Conservation (phyloP, 495 filamentous ascomycete species). For the Aspergillus heteromorphus region DNA sequence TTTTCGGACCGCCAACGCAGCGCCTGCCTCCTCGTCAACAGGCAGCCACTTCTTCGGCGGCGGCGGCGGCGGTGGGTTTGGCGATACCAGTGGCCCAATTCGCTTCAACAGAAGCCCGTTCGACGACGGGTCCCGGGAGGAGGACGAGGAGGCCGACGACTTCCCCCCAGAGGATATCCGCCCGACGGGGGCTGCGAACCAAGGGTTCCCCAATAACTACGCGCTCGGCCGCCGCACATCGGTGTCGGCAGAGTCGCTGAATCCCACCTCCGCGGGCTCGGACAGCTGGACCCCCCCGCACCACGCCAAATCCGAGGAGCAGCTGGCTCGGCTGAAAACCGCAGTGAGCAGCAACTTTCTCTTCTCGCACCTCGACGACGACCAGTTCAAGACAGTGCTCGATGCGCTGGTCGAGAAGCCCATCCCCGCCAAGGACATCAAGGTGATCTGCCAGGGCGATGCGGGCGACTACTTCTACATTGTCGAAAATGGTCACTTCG, state of each 20-base stretch:
- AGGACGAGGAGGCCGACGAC: conserved; percentile 22
- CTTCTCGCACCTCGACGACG: conserved; percentile 91
- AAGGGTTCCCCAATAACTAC: conserved; percentile 87
- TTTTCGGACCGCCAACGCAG: conserved; percentile 39
- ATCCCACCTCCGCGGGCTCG: conserved; percentile 72
- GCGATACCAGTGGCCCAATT: conserved; percentile 19
- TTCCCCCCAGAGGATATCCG: conserved; percentile 26
- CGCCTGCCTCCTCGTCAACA: conserved; percentile 13
- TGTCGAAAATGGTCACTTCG: conserved; percentile 85
- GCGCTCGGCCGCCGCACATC: conserved; percentile 90
- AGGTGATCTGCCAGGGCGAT: conserved; percentile 94
- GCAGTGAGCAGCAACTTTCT: conserved; percentile 89
- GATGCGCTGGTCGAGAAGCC: conserved; percentile 91
- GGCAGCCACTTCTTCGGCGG: conserved; percentile 27
- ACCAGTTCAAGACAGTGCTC: conserved; percentile 79
- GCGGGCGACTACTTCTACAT: conserved; percentile 97
- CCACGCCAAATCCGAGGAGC: conserved; percentile 76
- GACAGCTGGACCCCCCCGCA: conserved; percentile 88
- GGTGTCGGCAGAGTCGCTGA: conserved; percentile 93
- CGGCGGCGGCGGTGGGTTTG: conserved; percentile 27
- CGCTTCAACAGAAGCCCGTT: conserved; percentile 38
- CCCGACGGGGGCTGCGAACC: conserved; percentile 35
- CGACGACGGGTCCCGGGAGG: conserved; percentile 17
- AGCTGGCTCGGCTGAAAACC: conserved; percentile 68
- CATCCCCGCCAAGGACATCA: conserved; percentile 90